Conservation (phyloP, 768 basidiomycete genomes). For the Gloeostereum incarnatum region DNA sequence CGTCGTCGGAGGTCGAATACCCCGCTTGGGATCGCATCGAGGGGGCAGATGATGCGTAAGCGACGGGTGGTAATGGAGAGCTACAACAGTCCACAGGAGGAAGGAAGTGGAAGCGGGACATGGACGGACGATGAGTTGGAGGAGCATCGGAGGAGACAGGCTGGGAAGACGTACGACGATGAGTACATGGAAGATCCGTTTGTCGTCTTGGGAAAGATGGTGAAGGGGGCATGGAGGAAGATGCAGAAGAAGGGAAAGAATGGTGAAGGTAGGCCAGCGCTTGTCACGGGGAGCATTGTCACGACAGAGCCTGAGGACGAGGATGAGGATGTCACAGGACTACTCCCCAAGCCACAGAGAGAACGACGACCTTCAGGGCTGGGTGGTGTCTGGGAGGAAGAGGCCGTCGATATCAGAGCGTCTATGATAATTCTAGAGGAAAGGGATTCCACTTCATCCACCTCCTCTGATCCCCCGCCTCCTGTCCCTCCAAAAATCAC, state of each 20-base stretch:
- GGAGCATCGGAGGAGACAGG: constrained; percentile 18
- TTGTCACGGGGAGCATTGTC: too few relatives aligned
- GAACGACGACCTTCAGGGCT: too few relatives aligned
- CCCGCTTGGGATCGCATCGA: constrained; percentile 48
- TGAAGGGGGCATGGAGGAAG: constrained; percentile 46
- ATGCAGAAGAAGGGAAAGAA: constrained; percentile 29
- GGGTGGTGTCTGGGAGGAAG: too few relatives aligned
- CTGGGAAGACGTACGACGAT: constrained; percentile 13
- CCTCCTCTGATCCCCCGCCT: too few relatives aligned
- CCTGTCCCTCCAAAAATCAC: too few relatives aligned
- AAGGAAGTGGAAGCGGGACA: constrained; percentile 11
- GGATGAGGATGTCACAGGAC: too few relatives aligned
- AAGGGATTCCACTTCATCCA: too few relatives aligned
- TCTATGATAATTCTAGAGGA: too few relatives aligned
- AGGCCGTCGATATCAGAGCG: too few relatives aligned
- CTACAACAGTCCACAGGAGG: background rate
- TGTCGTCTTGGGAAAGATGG: constrained; percentile 35
- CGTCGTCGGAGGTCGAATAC: constrained; percentile 36
- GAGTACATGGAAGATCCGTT: constrained; percentile 37
- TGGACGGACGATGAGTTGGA: constrained; percentile 32
- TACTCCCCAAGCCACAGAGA: too few relatives aligned
- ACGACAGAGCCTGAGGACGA: too few relatives aligned
- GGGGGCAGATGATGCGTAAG: constrained; percentile 28
- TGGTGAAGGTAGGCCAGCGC: too few relatives aligned
- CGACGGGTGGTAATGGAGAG: constrained; percentile 16